A percentile compares a stretch with the other conserved stretches of the same genome.
These are phyloP conservation scores for Cladophialophora bantiana DNA, from an alignment of 2,329 filamentous ascomycete genomes.

Conservation along the genomic window DNA sequence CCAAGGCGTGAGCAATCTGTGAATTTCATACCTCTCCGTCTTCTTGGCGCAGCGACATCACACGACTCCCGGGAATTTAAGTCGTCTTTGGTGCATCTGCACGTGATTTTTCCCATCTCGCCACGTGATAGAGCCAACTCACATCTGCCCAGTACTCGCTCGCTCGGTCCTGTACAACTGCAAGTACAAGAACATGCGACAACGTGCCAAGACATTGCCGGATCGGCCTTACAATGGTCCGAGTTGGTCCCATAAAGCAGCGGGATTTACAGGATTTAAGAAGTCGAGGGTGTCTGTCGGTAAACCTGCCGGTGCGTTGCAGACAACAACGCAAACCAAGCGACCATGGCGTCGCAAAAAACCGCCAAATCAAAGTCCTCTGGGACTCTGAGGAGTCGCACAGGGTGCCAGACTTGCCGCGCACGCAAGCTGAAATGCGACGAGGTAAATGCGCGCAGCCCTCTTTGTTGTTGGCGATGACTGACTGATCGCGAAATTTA, in stretches of 20 bases:
- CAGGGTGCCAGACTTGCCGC: slow-evolving; percentile 41
- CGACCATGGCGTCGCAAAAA: slow-evolving; percentile 21
- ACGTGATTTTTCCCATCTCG: too few species aligned
- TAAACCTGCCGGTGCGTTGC: slow-evolving; percentile 12
- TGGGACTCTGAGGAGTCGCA: slow-evolving; percentile 34
- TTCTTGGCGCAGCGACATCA: too few species aligned
- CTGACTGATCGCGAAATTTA: slow-evolving; percentile 11
- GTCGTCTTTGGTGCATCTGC: too few species aligned
- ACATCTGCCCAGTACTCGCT: too few species aligned
- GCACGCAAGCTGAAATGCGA: slow-evolving; percentile 41
- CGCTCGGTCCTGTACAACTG: too few species aligned
- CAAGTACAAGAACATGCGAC: background rate
- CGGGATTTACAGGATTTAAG: background rate
- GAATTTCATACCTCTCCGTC: too few species aligned
- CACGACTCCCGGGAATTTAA: too few species aligned
- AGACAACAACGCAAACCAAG: slow-evolving; percentile 5
- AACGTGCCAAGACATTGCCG: background rate
- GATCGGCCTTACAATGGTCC: background rate
- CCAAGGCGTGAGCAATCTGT: too few species aligned
- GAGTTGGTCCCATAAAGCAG: background rate
- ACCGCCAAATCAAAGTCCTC: slow-evolving; percentile 26
- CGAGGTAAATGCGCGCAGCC: slow-evolving; percentile 32
- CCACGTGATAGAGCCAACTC: too few species aligned
- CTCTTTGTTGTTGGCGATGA: slow-evolving; percentile 14
- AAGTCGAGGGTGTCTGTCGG: slow-evolving; percentile 5